These are phyloP conservation scores for Lactarius sanguifluus DNA, from an alignment of 768 basidiomycete species.

Conservation along the genomic window DNA sequence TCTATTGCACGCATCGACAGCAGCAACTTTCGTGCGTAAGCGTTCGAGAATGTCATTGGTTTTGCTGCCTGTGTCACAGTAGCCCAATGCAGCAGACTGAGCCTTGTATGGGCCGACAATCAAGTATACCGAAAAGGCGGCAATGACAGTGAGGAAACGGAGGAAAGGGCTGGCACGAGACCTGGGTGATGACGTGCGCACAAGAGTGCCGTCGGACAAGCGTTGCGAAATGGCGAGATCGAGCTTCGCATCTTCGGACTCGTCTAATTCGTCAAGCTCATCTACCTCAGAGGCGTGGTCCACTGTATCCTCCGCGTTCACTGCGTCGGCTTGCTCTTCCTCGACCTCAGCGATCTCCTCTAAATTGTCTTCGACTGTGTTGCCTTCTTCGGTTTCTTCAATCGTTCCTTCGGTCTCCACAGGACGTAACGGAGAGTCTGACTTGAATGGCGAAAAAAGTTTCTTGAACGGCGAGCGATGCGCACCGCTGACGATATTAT, in stretches of 20 bases:
- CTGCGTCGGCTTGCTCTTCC: constrained; percentile 22
- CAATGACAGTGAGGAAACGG: constrained; percentile 42
- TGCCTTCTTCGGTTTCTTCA: constrained; percentile 30
- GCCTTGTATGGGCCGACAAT: constrained; percentile 50
- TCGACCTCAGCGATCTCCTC: constrained; percentile 10
- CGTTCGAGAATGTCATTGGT: constrained; percentile 58
- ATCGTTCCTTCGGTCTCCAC: constrained; percentile 23
- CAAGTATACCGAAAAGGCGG: constrained; percentile 37
- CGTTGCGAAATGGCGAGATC: constrained; percentile 40
- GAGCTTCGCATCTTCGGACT: constrained; percentile 24
- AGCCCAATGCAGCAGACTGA: constrained; percentile 72
- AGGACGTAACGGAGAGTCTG: constrained; percentile 16
- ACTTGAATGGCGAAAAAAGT: constrained; percentile 16
- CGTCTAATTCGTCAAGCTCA: constrained; percentile 29
- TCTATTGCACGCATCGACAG: constrained; percentile 54
- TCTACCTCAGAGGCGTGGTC: constrained; percentile 14
- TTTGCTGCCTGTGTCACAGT: constrained; percentile 63
- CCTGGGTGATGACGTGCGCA: constrained; percentile 13
- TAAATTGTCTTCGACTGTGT: constrained; percentile 24
- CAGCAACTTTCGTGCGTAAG: constrained; percentile 45
- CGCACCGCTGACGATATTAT: constrained; percentile 17
- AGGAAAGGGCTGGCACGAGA: constrained; percentile 36
- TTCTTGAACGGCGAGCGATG: constrained; percentile 26
- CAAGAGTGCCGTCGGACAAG: constrained; percentile 39
- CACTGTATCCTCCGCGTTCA: constrained; percentile 13